Evolutionary conservation across 1,284 basidiomycete genomes (phyloP).

Genomic region (Pseudomicrostroma phylloplanum): DNA sequence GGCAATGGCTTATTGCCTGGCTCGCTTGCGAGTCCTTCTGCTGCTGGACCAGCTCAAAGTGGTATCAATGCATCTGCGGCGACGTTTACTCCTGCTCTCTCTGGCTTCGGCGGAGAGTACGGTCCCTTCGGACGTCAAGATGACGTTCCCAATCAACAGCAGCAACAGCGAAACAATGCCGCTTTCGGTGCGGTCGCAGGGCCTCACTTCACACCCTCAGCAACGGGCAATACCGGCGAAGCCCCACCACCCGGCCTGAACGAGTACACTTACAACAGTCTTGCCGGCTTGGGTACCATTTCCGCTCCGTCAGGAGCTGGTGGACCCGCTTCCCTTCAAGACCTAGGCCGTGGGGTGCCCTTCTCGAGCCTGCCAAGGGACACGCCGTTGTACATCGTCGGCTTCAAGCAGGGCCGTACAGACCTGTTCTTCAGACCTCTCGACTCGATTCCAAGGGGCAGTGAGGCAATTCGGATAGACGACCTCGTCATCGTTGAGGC

Average conservation of each 20-base stretch:
- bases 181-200: no score
- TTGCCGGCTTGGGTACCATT: background rate
- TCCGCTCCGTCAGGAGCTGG: background rate
- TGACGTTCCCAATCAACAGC: no score
- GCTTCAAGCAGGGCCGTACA: conserved; percentile 93
- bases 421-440: conserved; percentile 74
- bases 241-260: background rate
- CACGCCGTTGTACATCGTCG: conserved; percentile 88
- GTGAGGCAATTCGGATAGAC: conserved; percentile 60
- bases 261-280: background rate
- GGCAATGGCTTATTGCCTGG: background rate
- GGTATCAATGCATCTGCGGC: conserved; percentile 5
- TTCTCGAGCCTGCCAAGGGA: conserved; percentile 71
- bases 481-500: conserved; percentile 96
- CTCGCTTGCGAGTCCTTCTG: background rate
- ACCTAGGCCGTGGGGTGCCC: conserved; percentile 83
- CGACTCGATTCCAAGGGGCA: conserved; percentile 6
- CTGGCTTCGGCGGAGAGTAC: no score
- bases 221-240: no score
- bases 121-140: no score
- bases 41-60: background rate
- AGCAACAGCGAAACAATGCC: no score
- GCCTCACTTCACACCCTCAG: no score
- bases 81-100: background rate
- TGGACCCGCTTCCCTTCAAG: conserved; percentile 45